A percentile compares a stretch with the other conserved stretches of the same genome.
Conservation (phyloP, 1,139 yeast species). For the Yamadazyma sp. region DNA sequence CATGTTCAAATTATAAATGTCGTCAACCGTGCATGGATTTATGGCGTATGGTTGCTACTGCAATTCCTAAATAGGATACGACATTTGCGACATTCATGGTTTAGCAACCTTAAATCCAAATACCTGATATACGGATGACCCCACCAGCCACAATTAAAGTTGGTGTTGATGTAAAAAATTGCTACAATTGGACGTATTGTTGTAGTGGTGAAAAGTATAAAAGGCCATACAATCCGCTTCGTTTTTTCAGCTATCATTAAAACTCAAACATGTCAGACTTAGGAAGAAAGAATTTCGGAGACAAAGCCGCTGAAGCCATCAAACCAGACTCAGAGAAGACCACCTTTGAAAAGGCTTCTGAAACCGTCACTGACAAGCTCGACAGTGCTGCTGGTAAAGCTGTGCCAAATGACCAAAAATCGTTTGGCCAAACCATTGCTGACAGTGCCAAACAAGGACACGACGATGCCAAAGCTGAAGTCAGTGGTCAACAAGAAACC, state of each 20-base stretch:
- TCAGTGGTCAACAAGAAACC: conserved; percentile 30
- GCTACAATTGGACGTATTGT: not conserved
- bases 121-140: conserved; percentile 1
- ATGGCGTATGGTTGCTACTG: not conserved
- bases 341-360: conserved; percentile 66
- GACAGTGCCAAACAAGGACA: conserved; percentile 54
- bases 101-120: not conserved
- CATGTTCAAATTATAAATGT: too few relatives aligned
- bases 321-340: conserved; percentile 77
- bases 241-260: not conserved
- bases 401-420: conserved; percentile 67
- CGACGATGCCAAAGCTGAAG: conserved; percentile 46
- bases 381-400: conserved; percentile 62
- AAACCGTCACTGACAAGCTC: conserved; percentile 59
- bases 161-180: not conserved
- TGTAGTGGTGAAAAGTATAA: not conserved
- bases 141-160: not conserved
- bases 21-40: too few relatives aligned
- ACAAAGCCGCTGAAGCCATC: conserved; percentile 63
- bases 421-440: conserved; percentile 62
- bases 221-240: not conserved
- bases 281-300: conserved; percentile 74
- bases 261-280: conserved; percentile 59
- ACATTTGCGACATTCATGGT: not conserved
- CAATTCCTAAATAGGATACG: not conserved